phyloP scores from a whole-genome alignment of 2,329 filamentous ascomycete genomes.

The Pezicula rhizophila region DNA sequence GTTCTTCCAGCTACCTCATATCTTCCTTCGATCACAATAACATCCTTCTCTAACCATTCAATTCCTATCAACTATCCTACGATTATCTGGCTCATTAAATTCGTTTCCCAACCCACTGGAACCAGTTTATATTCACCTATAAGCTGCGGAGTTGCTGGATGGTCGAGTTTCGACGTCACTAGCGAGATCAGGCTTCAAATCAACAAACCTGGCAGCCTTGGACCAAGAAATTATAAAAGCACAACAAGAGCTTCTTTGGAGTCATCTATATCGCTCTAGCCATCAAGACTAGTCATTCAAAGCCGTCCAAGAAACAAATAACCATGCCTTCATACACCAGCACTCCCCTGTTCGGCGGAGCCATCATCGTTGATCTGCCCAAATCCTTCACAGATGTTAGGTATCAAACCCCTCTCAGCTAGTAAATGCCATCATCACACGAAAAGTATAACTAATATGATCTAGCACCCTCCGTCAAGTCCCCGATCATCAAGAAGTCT shows the following conservation, averaged over 20 bases:
- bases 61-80: too few species aligned
- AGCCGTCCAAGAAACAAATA: conserved; percentile 3
- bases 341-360: conserved; percentile 66
- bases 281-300: not conserved
- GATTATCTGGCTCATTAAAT: too few species aligned
- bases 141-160: too few species aligned
- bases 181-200: too few species aligned
- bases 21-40: not conserved
- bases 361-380: conserved; percentile 63
- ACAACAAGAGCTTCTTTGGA: not conserved
- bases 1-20: not conserved
- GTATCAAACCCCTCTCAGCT: conserved; percentile 35
- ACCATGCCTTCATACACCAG: conserved; percentile 49
- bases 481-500: conserved; percentile 88
- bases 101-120: too few species aligned
- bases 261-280: not conserved
- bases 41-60: too few species aligned
- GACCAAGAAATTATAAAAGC: too few species aligned
- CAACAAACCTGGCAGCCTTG: too few species aligned
- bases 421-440: conserved; percentile 2
- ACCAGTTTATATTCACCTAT: too few species aligned
- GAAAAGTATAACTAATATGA: conserved; percentile 13
- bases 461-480: conserved; percentile 65
- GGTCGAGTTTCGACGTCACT: too few species aligned
- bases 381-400: conserved; percentile 66